These are phyloP conservation scores for Amanita pallidorosea DNA, from an alignment of 768 basidiomycete genomes.

Conservation along the genomic window DNA sequence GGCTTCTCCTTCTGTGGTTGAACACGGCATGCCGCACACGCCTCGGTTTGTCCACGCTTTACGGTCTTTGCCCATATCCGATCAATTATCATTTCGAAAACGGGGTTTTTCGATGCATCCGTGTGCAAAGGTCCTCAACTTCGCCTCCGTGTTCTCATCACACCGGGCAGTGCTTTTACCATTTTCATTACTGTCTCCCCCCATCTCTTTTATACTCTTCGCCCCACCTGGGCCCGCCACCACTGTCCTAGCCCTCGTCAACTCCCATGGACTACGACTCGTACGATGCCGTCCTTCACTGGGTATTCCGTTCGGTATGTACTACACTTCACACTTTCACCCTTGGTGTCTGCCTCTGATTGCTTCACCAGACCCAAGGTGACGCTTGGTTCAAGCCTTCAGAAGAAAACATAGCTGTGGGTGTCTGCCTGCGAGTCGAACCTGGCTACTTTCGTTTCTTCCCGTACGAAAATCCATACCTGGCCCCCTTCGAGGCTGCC, in stretches of 20 bases:
- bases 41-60: neutral
- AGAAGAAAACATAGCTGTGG: slow-evolving; percentile 71
- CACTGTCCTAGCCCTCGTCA: slow-evolving; percentile 23
- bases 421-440: slow-evolving; percentile 66
- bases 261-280: slow-evolving; percentile 65
- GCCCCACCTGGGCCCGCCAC: slow-evolving; percentile 12
- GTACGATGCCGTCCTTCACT: slow-evolving; percentile 71
- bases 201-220: slow-evolving; percentile 27
- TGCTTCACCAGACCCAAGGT: slow-evolving; percentile 50
- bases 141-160: too few species aligned
- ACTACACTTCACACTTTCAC: neutral
- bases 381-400: slow-evolving; percentile 84
- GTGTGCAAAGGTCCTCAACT: slow-evolving; percentile 11
- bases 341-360: neutral
- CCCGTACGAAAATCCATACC: slow-evolving; percentile 74
- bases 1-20: neutral
- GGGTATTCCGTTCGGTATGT: slow-evolving; percentile 64
- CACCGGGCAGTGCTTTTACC: too few species aligned
- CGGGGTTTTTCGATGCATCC: neutral
- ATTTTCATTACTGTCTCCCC: neutral
- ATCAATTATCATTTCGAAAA: neutral
- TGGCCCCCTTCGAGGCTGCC: slow-evolving; percentile 77
- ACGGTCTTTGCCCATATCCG: neutral
- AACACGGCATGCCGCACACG: neutral
- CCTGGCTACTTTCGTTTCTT: slow-evolving; percentile 68